Base-by-base conservation (phyloP, 2,329 filamentous ascomycete genomes). In the Alternaria sp. region DNA sequence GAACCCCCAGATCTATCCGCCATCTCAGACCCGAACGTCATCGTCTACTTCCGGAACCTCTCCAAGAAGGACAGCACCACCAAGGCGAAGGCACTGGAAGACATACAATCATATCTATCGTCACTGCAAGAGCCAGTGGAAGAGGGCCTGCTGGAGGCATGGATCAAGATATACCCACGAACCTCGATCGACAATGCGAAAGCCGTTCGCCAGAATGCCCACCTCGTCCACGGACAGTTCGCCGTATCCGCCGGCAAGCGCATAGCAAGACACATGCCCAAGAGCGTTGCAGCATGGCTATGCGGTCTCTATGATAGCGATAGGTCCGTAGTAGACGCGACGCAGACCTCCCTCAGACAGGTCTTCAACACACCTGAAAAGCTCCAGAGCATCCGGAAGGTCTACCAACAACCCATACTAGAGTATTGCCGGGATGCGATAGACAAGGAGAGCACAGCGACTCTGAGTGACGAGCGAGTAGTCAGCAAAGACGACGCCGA, bases 1-100 rank as follows among this genome's bases (percentile, higher is more conserved):
- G 93, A 97, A 72, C 92, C 93, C 10, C 92, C 92, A 49, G 91
- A 97, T 72, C 87, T 97, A 68, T 88, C 89, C 34, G 82, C 82
- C 44, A 88, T 99, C 61, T 90, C 89, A 45, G 90, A 97, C 70
- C 86, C 93, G 8, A 91, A 95, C 73, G 84, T 94, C 38, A 88
- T 94, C 38, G 93, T 98, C 14, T 88, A 90, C n/a, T 92, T 97
- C 81, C 97, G 97, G 80, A 97, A 96, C 70, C 81, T 97, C 4
- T 85, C 90, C 52, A 99, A 98, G 81, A 97, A 95, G 80, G 94
- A 97, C 81, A 90, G 90, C 72, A 97, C 89, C 11, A 99, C 95
- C 38, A 97, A 97, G 77, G 86, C 90, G 8, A 97, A 94, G 78
- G 94, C 92, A 0, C 82, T 99, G 28, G 94, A 98, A 70, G 94